phyloP scores from a whole-genome alignment of 192 early-diverging fungal species.

The Podila horticola region DNA sequence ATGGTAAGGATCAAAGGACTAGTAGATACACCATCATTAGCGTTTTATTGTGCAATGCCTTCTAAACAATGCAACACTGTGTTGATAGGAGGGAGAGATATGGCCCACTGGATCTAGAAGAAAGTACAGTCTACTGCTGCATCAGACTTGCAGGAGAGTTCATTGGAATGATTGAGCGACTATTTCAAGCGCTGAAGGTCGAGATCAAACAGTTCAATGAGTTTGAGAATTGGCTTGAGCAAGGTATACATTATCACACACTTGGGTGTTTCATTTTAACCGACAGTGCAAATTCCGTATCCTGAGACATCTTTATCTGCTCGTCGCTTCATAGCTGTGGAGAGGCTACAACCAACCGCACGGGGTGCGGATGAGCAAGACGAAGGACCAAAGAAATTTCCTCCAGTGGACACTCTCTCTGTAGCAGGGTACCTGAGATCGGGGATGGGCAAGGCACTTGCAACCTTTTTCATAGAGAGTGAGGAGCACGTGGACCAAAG shows the following conservation, averaged over 20 bases:
- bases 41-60: neutral
- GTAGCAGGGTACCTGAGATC: conserved; percentile 21
- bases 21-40: neutral
- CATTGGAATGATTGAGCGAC: conserved; percentile 20
- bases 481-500: neutral
- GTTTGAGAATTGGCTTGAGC: conserved; percentile 46
- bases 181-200: conserved; percentile 28
- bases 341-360: conserved; percentile 13
- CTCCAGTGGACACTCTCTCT: conserved; percentile 14
- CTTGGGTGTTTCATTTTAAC: neutral
- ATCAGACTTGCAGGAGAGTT: conserved; percentile 38
- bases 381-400: conserved; percentile 11
- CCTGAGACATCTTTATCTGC: neutral
- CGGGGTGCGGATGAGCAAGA: conserved; percentile 22
- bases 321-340: conserved; percentile 10
- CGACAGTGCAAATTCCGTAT: neutral
- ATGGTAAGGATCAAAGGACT: conserved; percentile 7
- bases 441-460: conserved; percentile 6
- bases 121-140: conserved; percentile 13
- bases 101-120: conserved; percentile 9
- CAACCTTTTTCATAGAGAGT: conserved; percentile 12
- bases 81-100: conserved; percentile 25
- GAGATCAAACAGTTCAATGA: conserved; percentile 36
- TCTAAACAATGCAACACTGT: neutral
- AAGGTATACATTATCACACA: conserved; percentile 1